Conservation (phyloP, 2,329 filamentous ascomycete species). For the Aspergillus glaucus region DNA sequence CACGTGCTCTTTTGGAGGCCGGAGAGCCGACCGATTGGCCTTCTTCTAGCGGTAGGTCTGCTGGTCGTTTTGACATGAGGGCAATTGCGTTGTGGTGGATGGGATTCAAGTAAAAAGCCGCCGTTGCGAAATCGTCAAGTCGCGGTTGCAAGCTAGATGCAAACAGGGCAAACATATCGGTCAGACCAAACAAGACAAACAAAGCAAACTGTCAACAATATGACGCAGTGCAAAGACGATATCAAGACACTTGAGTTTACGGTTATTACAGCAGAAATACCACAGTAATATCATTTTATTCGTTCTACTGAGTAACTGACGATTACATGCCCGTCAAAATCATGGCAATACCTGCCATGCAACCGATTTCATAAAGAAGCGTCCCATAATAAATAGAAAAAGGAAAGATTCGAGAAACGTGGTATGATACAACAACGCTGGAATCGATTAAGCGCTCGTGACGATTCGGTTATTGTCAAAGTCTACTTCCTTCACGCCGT, state of each 20-base stretch:
- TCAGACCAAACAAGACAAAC: not conserved
- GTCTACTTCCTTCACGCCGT: slow-evolving; percentile 78
- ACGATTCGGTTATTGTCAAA: slow-evolving; percentile 71
- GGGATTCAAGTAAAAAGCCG: slow-evolving; percentile 13
- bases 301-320: slow-evolving; percentile 7
- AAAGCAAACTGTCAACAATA: not conserved
- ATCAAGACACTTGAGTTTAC: not conserved
- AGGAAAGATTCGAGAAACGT: slow-evolving; percentile 23
- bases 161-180: slow-evolving; percentile 22
- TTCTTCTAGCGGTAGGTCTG: slow-evolving; percentile 38
- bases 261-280: not conserved
- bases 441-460: slow-evolving; percentile 37
- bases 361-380: slow-evolving; percentile 18
- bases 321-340: slow-evolving; percentile 12
- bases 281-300: slow-evolving; percentile 8
- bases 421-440: slow-evolving; percentile 27
- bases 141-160: slow-evolving; percentile 14
- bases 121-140: slow-evolving; percentile 12
- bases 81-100: slow-evolving; percentile 7
- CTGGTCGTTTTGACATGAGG: slow-evolving; percentile 44
- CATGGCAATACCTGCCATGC: slow-evolving; percentile 16
- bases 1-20: slow-evolving; percentile 39
- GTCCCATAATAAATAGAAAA: slow-evolving; percentile 17
- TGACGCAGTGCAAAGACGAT: not conserved
- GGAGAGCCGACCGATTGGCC: slow-evolving; percentile 32